Conservation (phyloP, 805 yeast genomes). For the Candida lessepsii region DNA sequence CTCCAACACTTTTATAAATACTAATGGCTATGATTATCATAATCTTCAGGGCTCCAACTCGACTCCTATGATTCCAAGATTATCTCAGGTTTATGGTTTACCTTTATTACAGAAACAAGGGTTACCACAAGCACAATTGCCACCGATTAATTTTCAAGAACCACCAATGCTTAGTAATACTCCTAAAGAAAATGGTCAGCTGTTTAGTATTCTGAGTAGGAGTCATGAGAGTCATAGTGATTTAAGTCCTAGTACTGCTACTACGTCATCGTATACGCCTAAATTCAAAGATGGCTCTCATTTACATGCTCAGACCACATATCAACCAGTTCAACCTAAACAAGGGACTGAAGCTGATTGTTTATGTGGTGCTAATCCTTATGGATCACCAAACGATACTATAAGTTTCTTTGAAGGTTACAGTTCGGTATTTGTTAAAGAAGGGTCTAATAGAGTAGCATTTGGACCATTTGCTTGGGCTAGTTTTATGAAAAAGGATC, state of each 20-base stretch:
- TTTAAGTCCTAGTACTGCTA: neutral
- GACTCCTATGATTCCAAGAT: neutral
- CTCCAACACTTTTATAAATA: too few species aligned
- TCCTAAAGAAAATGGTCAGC: neutral
- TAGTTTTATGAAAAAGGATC: constrained; percentile 35
- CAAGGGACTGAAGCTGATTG: neutral
- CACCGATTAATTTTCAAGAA: constrained; percentile 1
- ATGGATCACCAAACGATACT: constrained; percentile 24
- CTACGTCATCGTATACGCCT: neutral
- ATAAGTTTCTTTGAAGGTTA: constrained; percentile 38
- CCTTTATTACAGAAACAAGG: neutral
- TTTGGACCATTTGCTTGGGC: constrained; percentile 42
- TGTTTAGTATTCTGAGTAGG: neutral
- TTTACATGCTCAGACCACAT: neutral
- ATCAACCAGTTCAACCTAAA: neutral
- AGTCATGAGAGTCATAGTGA: constrained; percentile 1
- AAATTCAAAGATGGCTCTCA: neutral
- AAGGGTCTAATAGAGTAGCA: constrained; percentile 24
- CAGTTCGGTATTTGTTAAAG: constrained; percentile 30
- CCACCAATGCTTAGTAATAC: neutral
- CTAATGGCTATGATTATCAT: neutral
- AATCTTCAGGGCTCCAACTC: too few species aligned
- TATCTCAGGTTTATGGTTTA: neutral
- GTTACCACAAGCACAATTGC: neutral
- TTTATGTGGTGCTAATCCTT: constrained; percentile 26